Percentiles rank a stretch among this genome's conserved stretches.
Evolutionary conservation across 495 filamentous ascomycete species (phyloP).

Genomic region (Aspergillus kassunensis): DNA sequence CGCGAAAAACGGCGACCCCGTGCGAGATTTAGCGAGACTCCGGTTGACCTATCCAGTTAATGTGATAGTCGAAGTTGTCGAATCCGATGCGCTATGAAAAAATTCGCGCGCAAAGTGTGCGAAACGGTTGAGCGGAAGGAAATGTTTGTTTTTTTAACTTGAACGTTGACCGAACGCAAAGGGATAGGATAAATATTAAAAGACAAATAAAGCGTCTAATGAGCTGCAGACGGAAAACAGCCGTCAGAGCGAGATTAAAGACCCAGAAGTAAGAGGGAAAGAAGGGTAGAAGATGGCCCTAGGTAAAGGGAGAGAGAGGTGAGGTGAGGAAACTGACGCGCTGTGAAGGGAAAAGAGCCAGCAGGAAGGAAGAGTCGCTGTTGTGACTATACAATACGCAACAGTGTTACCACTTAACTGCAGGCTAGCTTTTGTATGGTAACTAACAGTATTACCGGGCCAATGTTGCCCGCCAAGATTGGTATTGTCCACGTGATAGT

Average conservation of each 20-base stretch:
- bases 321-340: constrained; percentile 25
- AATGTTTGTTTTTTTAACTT: constrained; percentile 16
- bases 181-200: constrained; percentile 2
- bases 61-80: neutral
- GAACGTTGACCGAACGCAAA: neutral
- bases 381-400: neutral
- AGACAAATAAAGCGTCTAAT: constrained; percentile 8
- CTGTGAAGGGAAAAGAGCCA: constrained; percentile 15
- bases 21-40: constrained; percentile 3
- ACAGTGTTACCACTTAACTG: neutral
- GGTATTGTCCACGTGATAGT: neutral
- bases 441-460: neutral
- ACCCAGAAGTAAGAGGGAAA: constrained; percentile 16
- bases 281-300: constrained; percentile 15
- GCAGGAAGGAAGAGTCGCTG: constrained; percentile 4
- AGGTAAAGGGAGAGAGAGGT: constrained; percentile 22
- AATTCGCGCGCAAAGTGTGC: constrained; percentile 12
- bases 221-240: constrained; percentile 16
- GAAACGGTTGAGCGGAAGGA: constrained; percentile 7
- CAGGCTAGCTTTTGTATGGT: neutral
- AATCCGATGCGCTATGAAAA: constrained; percentile 8
- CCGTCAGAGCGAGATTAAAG: constrained; percentile 16
- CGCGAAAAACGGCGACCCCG: neutral
- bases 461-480: neutral
- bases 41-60: neutral